A percentile compares a stretch with the other conserved stretches of the same genome.
Conservation (phyloP, 2,329 filamentous ascomycete species). For the Claviceps pusilla region DNA sequence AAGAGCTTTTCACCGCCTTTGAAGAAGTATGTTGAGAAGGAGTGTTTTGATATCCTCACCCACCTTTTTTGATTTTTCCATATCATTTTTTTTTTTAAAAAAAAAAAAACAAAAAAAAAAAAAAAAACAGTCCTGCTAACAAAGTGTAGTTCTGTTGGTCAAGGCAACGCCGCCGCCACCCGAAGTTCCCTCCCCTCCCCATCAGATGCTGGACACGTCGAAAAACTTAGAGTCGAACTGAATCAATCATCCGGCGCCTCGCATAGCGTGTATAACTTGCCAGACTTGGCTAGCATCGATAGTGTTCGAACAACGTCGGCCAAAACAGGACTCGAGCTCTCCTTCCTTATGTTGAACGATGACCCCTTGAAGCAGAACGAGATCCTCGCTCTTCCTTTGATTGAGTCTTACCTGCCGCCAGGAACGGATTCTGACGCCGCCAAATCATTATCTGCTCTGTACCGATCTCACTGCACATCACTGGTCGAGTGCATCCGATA, state of each 20-base stretch:
- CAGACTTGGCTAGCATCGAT: conserved; percentile 40
- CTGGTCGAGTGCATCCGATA: conserved; percentile 90
- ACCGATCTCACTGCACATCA: conserved; percentile 88
- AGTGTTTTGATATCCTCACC: not conserved
- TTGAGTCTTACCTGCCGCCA: conserved; percentile 63
- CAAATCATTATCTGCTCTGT: conserved; percentile 71
- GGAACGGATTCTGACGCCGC: conserved; percentile 80
- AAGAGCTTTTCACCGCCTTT: conserved; percentile 32
- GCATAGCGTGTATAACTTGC: conserved; percentile 44
- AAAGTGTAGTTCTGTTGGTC: conserved; percentile 20
- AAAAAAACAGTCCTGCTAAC: not conserved
- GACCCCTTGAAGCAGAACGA: conserved; percentile 44
- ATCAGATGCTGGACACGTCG: conserved; percentile 12
- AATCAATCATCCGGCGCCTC: conserved; percentile 11
- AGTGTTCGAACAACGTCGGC: conserved; percentile 40
- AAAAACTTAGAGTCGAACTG: conserved; percentile 3
- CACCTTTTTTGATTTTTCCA: not conserved
- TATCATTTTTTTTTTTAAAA: not conserved
- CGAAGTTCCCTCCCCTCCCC: conserved; percentile 17
- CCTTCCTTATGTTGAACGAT: conserved; percentile 44
- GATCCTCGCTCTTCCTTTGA: conserved; percentile 66
- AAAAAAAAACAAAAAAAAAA: too few relatives aligned
- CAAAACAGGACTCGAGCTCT: conserved; percentile 44
- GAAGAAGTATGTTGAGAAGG: conserved; percentile 29
- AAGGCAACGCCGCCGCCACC: conserved; percentile 9